Evolutionary conservation across 805 yeast species (phyloP), one percentile per base, ranked within the genome.

Genomic region (Candida gorgasii): DNA sequence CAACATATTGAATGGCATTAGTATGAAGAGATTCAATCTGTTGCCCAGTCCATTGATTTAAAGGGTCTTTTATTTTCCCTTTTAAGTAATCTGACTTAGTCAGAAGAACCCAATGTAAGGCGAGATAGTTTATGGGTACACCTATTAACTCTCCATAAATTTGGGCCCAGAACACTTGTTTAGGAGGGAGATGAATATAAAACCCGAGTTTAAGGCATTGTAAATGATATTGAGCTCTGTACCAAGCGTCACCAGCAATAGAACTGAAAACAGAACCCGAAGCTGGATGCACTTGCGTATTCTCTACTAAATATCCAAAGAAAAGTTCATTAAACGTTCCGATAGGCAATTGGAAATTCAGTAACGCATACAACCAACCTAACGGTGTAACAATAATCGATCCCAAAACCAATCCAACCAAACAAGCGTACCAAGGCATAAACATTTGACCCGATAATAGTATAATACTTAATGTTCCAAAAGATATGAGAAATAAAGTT

Each of bases 1-100:
- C 61, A n/a, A 74, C 78, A 45, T 75, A 75, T 47, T 72, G 78
- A 23, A 75, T 65, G 8, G 79, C 75, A 49, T 74, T 75, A n/a
- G 76, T 68, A 50, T 74, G 72, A 45, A 61, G 64, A 13, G 62
- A 55, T 24, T 63, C 57, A 23, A 75, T 61, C 5, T 60, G 46
- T 46, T 75, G 79, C 2, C 76, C 79, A 2, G 78, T 74, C 79
- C 79, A 75, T 51, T 75, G 80, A 44, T 72, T 73, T 18, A 74
- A 55, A 1, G 78, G 75, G 51, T 75, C 80, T 0, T 42, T 52
- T 23, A 56, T 54, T 8, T 51, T 44, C 1, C 74, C 73, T 5
- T 54, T 44, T 44, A 69, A 55, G 36, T 54, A 75, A 5, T 61
- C 63, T 15, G 64, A 57, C 45, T 75, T 76, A 18, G 68, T 55